A percentile compares a stretch with the other conserved stretches of the same genome.
These are phyloP conservation scores for Phycomyces nitens DNA, from an alignment of 192 early-diverging fungal genomes.

Conservation along the genomic window DNA sequence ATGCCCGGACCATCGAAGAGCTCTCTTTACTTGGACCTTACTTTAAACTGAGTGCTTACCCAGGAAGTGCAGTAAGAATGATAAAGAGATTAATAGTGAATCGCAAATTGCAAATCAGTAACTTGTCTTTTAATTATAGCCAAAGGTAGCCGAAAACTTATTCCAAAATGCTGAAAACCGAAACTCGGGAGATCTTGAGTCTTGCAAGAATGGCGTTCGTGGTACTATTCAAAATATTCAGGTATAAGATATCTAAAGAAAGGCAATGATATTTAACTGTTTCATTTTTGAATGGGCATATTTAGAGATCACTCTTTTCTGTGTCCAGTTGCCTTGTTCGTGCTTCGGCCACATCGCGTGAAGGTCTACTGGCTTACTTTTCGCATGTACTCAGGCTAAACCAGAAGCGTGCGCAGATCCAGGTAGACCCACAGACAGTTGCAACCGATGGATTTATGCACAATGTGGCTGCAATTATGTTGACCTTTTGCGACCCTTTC, in stretches of 20 bases:
- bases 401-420: constrained; percentile 67
- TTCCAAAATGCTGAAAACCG: constrained; percentile 53
- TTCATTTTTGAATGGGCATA: no score
- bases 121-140: constrained; percentile 44
- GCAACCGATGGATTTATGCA: constrained; percentile 86
- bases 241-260: constrained; percentile 13
- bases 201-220: constrained; percentile 55
- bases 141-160: constrained; percentile 41
- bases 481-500: constrained; percentile 81
- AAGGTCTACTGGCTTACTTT: constrained; percentile 64
- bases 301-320: constrained; percentile 38
- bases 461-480: constrained; percentile 64
- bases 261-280: no score
- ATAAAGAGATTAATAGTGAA: no score
- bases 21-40: constrained; percentile 75
- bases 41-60: constrained; percentile 54
- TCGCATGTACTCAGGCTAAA: constrained; percentile 64
- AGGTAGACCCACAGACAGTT: constrained; percentile 71
- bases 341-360: constrained; percentile 49
- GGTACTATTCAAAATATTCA: constrained; percentile 58
- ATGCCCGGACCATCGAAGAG: constrained; percentile 55
- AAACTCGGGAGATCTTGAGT: constrained; percentile 48
- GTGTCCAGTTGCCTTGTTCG: constrained; percentile 67
- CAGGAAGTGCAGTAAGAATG: constrained; percentile 41
- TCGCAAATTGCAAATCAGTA: no score